Evolutionary conservation across 257 asterid genomes (phyloP).

Genomic region (Euphrasia confusa): DNA sequence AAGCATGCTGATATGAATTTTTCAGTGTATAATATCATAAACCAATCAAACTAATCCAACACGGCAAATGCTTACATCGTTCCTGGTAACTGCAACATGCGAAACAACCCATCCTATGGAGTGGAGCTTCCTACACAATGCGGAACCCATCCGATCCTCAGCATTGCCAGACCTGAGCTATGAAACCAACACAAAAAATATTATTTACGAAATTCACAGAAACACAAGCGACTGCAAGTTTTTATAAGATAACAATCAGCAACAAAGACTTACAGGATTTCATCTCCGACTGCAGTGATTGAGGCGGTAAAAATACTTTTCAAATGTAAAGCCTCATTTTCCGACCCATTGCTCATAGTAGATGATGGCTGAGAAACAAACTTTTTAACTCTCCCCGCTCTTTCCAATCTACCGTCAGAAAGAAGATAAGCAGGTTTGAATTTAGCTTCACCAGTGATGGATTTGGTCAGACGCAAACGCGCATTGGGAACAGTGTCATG

Average conservation of each 20-base stretch:
- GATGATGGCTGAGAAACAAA: slow-evolving; percentile 36
- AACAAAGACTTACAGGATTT: slow-evolving; percentile 71
- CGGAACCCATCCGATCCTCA: slow-evolving; percentile 60
- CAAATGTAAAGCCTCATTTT: slow-evolving; percentile 33
- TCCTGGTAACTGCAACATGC: slow-evolving; percentile 52
- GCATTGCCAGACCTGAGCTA: slow-evolving; percentile 93
- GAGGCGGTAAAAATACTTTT: slow-evolving; percentile 59
- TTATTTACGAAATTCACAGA: background rate
- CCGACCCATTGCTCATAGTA: slow-evolving; percentile 50
- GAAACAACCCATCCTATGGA: slow-evolving; percentile 78
- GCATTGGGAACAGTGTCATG: slow-evolving; percentile 90
- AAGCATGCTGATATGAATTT: background rate
- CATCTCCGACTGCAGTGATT: slow-evolving; percentile 77
- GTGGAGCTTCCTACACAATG: slow-evolving; percentile 56
- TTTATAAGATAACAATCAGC: background rate
- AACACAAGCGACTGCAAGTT: background rate
- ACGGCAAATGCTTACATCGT: slow-evolving; percentile 51
- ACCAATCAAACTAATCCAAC: background rate
- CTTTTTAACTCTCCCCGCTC: slow-evolving; percentile 87
- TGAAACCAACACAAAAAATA: slow-evolving; percentile 40
- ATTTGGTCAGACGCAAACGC: slow-evolving; percentile 41
- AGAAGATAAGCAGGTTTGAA: slow-evolving; percentile 84
- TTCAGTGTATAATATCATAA: too few relatives aligned
- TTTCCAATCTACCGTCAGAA: slow-evolving; percentile 85
- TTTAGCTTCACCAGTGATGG: slow-evolving; percentile 42